phyloP scores from a whole-genome alignment of 2,329 filamentous ascomycete genomes.

The Tolypocladium album region DNA sequence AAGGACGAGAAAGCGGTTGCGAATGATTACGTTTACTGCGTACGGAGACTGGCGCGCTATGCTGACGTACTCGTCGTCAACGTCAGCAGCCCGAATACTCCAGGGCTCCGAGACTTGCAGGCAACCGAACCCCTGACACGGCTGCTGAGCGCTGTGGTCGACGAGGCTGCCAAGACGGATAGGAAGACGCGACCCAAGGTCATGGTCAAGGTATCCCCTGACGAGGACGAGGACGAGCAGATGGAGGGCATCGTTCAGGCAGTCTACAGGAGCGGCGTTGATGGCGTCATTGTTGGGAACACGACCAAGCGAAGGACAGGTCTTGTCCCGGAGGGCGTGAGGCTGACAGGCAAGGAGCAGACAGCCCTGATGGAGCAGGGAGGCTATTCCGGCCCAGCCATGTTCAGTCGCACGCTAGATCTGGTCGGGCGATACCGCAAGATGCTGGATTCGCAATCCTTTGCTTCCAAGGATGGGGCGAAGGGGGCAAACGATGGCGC shows the following conservation, averaged over 20 bases:
- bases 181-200: slow-evolving; percentile 59
- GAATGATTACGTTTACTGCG: slow-evolving; percentile 81
- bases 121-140: slow-evolving; percentile 71
- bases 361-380: slow-evolving; percentile 64
- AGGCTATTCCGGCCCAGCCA: slow-evolving; percentile 81
- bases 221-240: slow-evolving; percentile 79
- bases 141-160: slow-evolving; percentile 73
- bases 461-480: slow-evolving; percentile 17
- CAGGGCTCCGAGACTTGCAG: slow-evolving; percentile 79
- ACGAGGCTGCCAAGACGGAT: slow-evolving; percentile 58
- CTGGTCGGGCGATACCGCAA: slow-evolving; percentile 72
- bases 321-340: slow-evolving; percentile 55
- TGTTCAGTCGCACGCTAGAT: slow-evolving; percentile 70
- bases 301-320: slow-evolving; percentile 78
- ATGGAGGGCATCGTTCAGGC: slow-evolving; percentile 82
- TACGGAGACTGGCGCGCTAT: slow-evolving; percentile 71
- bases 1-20: slow-evolving; percentile 72
- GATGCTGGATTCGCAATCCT: slow-evolving; percentile 44
- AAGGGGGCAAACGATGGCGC: slow-evolving; percentile 19
- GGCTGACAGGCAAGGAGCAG: slow-evolving; percentile 56
- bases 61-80: slow-evolving; percentile 97
- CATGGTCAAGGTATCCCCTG: slow-evolving; percentile 97
- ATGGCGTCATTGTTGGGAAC: slow-evolving; percentile 94
- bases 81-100: slow-evolving; percentile 93
- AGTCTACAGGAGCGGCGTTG: slow-evolving; percentile 73